These are phyloP conservation scores for Lantana camara DNA, from an alignment of 257 asterid species.

Conservation along the genomic window DNA sequence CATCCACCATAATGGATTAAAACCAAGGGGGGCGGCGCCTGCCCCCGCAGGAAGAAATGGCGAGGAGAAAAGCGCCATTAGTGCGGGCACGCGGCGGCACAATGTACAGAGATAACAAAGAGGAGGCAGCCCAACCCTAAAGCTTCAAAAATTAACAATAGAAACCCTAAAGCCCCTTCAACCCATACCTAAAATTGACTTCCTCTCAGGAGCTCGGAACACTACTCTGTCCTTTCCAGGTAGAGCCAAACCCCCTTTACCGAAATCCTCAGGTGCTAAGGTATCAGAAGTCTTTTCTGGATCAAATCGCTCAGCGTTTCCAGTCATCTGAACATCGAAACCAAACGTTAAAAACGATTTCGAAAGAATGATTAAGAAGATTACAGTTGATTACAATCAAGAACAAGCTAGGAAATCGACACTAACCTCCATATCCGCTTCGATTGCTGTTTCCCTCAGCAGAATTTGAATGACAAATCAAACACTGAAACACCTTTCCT, in stretches of 20 bases:
- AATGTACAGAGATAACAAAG: no score
- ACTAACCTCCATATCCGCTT: slow-evolving; percentile 35
- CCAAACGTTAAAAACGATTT: neutral
- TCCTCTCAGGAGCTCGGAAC: slow-evolving; percentile 63
- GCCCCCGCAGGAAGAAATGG: no score
- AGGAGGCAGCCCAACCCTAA: no score
- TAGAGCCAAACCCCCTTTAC: slow-evolving; percentile 60
- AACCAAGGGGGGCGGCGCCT: neutral
- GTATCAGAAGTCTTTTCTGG: slow-evolving; percentile 50
- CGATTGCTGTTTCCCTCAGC: neutral
- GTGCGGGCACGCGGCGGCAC: no score
- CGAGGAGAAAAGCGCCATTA: no score
- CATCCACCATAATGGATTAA: neutral
- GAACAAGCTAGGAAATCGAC: neutral
- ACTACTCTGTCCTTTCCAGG: slow-evolving; percentile 71
- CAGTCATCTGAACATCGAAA: slow-evolving; percentile 33
- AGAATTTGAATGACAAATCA: no score
- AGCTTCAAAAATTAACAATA: neutral
- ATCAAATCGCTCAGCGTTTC: slow-evolving; percentile 40
- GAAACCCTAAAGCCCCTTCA: neutral
- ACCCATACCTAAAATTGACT: slow-evolving; percentile 70
- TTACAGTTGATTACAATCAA: neutral
- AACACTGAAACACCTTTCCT: no score
- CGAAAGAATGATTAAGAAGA: neutral
- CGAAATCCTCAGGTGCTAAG: slow-evolving; percentile 62